Conservation (phyloP, 345 rosid species). For the Salix suchowensis region DNA sequence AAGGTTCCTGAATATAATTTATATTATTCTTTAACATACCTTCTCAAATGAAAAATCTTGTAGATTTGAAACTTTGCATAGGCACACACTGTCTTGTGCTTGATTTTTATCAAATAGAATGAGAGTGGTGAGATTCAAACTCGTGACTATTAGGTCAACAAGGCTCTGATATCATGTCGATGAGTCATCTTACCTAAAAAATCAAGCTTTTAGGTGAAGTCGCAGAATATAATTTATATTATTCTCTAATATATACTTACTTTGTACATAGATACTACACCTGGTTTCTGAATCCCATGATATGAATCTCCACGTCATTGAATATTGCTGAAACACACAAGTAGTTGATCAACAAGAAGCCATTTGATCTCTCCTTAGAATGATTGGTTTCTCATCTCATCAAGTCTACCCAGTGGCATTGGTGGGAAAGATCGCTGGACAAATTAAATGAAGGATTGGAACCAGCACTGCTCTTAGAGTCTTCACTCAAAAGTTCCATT, state of each 20-base stretch:
- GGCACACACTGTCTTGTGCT: no score
- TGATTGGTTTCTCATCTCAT: conserved; percentile 9
- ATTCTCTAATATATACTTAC: no score
- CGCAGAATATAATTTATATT: no score
- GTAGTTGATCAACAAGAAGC: neutral
- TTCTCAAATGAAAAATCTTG: no score
- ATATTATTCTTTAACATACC: no score
- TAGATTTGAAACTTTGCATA: no score
- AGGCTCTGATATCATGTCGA: no score
- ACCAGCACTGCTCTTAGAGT: conserved; percentile 46
- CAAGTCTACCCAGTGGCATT: conserved; percentile 32
- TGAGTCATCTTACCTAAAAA: no score
- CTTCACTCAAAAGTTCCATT: conserved; percentile 43
- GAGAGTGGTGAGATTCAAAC: no score
- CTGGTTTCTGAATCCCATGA: neutral
- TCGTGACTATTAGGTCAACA: no score
- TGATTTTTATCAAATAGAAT: no score
- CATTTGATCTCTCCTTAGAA: neutral
- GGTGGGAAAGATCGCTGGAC: conserved; percentile 48
- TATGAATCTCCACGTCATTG: neutral
- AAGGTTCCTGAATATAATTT: accelerated
- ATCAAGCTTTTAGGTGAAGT: no score
- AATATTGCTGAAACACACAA: neutral
- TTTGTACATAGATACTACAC: neutral
- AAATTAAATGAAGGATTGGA: conserved; percentile 45